Evolutionary conservation across 352 stramenopile genomes (phyloP).

Genomic region (Aphanomyces invadans): DNA sequence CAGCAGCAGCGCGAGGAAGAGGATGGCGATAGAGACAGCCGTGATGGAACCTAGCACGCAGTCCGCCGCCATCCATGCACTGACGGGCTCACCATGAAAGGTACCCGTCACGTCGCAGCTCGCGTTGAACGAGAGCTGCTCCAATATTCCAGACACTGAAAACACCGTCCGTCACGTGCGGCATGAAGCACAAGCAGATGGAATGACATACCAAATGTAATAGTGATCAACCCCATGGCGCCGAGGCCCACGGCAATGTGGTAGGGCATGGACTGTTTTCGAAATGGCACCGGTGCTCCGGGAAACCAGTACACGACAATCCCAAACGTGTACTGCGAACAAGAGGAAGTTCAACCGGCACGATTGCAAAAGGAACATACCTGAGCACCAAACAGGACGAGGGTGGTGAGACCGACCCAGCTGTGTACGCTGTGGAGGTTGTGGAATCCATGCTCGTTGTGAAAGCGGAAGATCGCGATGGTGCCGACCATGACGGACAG

Average conservation of each 20-base stretch:
- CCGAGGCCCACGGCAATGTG: constrained; percentile 61
- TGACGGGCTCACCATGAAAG: neutral
- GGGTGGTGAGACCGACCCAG: constrained; percentile 64
- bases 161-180: no score
- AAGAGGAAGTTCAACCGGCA: neutral
- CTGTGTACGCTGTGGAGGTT: constrained; percentile 85
- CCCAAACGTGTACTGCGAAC: constrained; percentile 31
- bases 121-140: neutral
- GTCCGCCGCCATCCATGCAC: neutral
- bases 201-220: constrained; percentile 37
- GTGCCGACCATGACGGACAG: constrained; percentile 47
- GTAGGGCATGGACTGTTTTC: constrained; percentile 41
- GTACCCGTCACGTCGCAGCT: neutral
- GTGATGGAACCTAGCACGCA: neutral
- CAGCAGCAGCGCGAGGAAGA: neutral
- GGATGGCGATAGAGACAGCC: neutral
- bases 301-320: constrained; percentile 74
- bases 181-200: neutral
- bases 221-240: constrained; percentile 52
- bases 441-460: constrained; percentile 79
- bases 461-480: constrained; percentile 76
- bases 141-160: neutral
- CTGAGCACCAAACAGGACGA: constrained; percentile 45
- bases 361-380: constrained; percentile 26
- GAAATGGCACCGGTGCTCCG: constrained; percentile 39